Conservation (phyloP, 2,329 filamentous ascomycete species). For the Penicillium sp. region DNA sequence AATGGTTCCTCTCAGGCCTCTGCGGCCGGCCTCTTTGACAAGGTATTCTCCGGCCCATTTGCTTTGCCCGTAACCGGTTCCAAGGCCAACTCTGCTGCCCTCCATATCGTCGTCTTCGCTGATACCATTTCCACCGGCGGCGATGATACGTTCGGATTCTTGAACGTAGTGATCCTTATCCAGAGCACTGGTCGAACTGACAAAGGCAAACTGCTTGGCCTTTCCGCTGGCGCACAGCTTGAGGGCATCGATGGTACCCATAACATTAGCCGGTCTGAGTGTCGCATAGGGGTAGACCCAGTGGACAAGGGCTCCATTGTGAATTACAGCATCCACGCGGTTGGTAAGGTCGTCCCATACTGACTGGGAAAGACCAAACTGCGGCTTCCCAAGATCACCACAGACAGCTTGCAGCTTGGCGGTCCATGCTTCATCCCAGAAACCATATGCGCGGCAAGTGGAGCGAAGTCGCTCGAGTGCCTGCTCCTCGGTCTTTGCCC, state of each 20-base stretch:
- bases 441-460: slow-evolving; percentile 71
- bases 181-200: slow-evolving; percentile 77
- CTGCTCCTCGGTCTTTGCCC: slow-evolving; percentile 60
- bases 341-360: slow-evolving; percentile 65
- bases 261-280: slow-evolving; percentile 71
- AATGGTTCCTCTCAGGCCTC: slow-evolving; percentile 72
- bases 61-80: slow-evolving; percentile 84
- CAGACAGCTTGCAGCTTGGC: slow-evolving; percentile 63
- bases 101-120: slow-evolving; percentile 73
- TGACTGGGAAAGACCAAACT: slow-evolving; percentile 66
- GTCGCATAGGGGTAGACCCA: slow-evolving; percentile 78
- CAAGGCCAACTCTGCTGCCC: slow-evolving; percentile 72
- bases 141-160: slow-evolving; percentile 62
- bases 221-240: slow-evolving; percentile 72
- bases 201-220: slow-evolving; percentile 75
- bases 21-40: slow-evolving; percentile 71
- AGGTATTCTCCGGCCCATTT: slow-evolving; percentile 80
- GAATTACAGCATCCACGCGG: slow-evolving; percentile 69
- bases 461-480: slow-evolving; percentile 64
- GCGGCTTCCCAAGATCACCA: slow-evolving; percentile 70
- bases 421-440: slow-evolving; percentile 68
- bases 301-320: slow-evolving; percentile 77
- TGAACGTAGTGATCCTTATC: slow-evolving; percentile 79
- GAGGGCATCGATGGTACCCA: slow-evolving; percentile 74
- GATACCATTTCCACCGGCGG: slow-evolving; percentile 62